Evolutionary conservation across 129 eudicot species (phyloP).

Genomic region (Scalesia atractyloides): DNA sequence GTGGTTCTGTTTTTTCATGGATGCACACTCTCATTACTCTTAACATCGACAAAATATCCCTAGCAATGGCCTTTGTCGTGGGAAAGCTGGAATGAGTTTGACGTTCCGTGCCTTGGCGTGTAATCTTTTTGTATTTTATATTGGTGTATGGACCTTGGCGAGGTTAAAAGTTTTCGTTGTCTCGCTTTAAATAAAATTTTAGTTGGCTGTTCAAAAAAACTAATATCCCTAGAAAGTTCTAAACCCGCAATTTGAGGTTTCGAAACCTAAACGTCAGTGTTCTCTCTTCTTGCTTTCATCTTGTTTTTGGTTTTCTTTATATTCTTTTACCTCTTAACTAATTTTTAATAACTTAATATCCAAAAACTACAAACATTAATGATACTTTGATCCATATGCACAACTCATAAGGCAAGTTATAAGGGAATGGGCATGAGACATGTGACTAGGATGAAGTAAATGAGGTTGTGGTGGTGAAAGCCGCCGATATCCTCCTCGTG

Average conservation of each 20-base stretch:
- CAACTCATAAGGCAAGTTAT: neutral
- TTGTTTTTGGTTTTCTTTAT: neutral
- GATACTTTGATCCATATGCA: neutral
- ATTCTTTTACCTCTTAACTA: neutral
- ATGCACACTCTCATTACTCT: neutral
- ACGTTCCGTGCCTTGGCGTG: too few species aligned
- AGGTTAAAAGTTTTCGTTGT: too few species aligned
- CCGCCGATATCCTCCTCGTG: slow-evolving; percentile 19
- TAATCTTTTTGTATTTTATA: too few species aligned
- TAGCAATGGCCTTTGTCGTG: too few species aligned
- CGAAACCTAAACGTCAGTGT: neutral
- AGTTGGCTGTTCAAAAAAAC: too few species aligned
- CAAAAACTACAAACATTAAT: neutral
- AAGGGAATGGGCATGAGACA: slow-evolving; percentile 32
- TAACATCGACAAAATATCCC: too few species aligned
- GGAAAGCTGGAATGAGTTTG: too few species aligned
- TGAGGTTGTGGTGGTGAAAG: slow-evolving; percentile 27
- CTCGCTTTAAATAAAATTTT: too few species aligned
- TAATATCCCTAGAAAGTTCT: too few species aligned
- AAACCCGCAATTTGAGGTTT: neutral
- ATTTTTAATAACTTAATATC: neutral
- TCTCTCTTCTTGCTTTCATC: neutral
- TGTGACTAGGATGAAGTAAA: slow-evolving; percentile 28
- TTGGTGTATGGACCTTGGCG: too few species aligned
- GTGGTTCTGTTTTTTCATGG: neutral